These are phyloP conservation scores for Dryas integrifolia DNA, from an alignment of 331 rosid species.

Conservation along the genomic window DNA sequence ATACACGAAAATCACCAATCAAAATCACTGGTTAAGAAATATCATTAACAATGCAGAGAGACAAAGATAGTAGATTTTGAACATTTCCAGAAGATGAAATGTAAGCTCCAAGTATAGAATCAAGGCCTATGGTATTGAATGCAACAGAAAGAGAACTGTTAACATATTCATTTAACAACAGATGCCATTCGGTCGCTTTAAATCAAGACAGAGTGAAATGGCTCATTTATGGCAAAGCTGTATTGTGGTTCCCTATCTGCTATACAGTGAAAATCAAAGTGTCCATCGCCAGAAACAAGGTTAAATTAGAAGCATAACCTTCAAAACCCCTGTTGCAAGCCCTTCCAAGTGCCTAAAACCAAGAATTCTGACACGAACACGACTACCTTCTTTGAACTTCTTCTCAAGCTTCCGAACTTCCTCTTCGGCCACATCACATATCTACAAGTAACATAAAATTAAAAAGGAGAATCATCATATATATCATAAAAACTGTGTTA, in stretches of 20 bases:
- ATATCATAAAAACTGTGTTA: neutral
- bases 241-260: neutral
- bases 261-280: neutral
- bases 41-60: neutral
- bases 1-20: constrained; percentile 9
- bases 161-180: neutral
- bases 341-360: constrained; percentile 94
- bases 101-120: constrained; percentile 4
- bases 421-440: constrained; percentile 76
- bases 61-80: neutral
- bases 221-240: neutral
- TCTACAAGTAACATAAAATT: constrained; percentile 39
- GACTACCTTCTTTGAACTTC: constrained; percentile 80
- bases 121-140: neutral
- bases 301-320: constrained; percentile 44
- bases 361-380: constrained; percentile 74
- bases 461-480: constrained; percentile 11
- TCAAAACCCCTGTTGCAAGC: constrained; percentile 81
- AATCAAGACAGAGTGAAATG: neutral
- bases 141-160: neutral
- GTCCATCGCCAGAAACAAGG: neutral
- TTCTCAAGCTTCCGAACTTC: constrained; percentile 74
- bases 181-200: neutral
- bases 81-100: neutral
- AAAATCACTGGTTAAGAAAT: neutral